A percentile compares a stretch with the other conserved stretches of the same genome.
These are phyloP conservation scores for Cercospora berteroae DNA, from an alignment of 2,329 filamentous ascomycete genomes.

Conservation along the genomic window DNA sequence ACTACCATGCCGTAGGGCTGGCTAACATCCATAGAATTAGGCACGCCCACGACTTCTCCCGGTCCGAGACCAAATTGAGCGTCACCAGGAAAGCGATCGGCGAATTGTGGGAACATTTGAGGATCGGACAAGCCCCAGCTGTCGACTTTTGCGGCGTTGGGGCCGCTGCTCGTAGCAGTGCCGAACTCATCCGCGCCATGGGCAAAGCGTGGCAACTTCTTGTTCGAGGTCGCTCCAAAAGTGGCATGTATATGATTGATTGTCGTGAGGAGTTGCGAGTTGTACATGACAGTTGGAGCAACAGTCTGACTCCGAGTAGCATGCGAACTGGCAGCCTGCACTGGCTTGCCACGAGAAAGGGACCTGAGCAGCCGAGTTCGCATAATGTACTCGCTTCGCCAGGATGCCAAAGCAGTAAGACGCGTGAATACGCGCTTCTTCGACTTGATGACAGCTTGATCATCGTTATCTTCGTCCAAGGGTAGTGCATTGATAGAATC, in stretches of 20 bases:
- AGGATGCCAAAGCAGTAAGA: slow-evolving; percentile 80
- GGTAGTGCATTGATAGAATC: slow-evolving; percentile 51
- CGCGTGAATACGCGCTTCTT: slow-evolving; percentile 79
- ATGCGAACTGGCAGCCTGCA: slow-evolving; percentile 55
- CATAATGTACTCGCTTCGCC: slow-evolving; percentile 93
- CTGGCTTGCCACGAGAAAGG: slow-evolving; percentile 75
- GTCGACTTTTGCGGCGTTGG: slow-evolving; percentile 70
- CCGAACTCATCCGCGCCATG: slow-evolving; percentile 80
- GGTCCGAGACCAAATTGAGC: slow-evolving; percentile 74
- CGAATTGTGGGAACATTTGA: slow-evolving; percentile 71
- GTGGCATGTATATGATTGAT: slow-evolving; percentile 77
- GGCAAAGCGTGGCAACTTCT: slow-evolving; percentile 73
- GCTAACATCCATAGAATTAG: slow-evolving; percentile 89
- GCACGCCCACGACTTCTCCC: slow-evolving; percentile 70
- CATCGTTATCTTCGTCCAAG: slow-evolving; percentile 48
- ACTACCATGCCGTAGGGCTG: slow-evolving; percentile 79
- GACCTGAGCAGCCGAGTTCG: slow-evolving; percentile 81
- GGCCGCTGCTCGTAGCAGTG: slow-evolving; percentile 77
- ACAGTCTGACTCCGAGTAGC: slow-evolving; percentile 62
- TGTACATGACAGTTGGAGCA: slow-evolving; percentile 78
- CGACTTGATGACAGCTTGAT: slow-evolving; percentile 60
- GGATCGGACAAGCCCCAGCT: slow-evolving; percentile 78
- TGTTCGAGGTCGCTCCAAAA: slow-evolving; percentile 65
- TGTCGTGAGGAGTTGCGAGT: slow-evolving; percentile 74
- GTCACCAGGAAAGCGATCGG: slow-evolving; percentile 71